Evolutionary conservation across 768 basidiomycete genomes (phyloP).

Genomic region (Chalciporus chontae): DNA sequence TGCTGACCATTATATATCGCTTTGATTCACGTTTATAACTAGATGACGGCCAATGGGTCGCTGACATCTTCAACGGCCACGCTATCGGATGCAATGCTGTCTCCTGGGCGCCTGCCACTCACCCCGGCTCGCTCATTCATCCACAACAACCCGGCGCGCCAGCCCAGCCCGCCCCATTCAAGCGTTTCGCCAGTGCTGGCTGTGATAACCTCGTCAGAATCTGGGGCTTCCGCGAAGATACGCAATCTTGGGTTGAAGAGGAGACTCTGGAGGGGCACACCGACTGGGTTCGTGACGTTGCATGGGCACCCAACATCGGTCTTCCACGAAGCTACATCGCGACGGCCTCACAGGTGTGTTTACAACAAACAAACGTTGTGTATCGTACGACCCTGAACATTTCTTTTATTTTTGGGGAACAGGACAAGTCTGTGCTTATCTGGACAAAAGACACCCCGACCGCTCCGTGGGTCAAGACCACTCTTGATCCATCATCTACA

Average conservation of each 20-base stretch:
- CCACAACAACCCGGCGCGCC: slow-evolving; percentile 49
- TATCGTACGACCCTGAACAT: neutral
- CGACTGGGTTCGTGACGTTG: slow-evolving; percentile 99
- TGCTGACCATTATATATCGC: too few species aligned
- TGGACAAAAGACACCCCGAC: slow-evolving; percentile 85
- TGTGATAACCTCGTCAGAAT: slow-evolving; percentile 95
- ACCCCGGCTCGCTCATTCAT: slow-evolving; percentile 80
- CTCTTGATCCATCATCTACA: slow-evolving; percentile 67
- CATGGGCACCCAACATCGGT: slow-evolving; percentile 97
- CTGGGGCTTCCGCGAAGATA: slow-evolving; percentile 87
- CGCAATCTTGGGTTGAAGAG: slow-evolving; percentile 88
- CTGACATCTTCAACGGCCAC: slow-evolving; percentile 93
- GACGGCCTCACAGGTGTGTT: slow-evolving; percentile 81
- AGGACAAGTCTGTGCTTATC: slow-evolving; percentile 85
- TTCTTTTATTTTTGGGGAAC: neutral
- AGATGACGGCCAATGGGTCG: slow-evolving; percentile 98
- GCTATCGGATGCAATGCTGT: slow-evolving; percentile 96
- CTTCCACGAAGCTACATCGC: slow-evolving; percentile 94
- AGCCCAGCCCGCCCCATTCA: slow-evolving; percentile 54
- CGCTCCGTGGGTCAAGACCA: slow-evolving; percentile 74
- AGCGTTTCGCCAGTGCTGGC: slow-evolving; percentile 92
- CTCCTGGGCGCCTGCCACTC: slow-evolving; percentile 92
- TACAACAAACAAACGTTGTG: neutral
- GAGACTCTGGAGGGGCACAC: slow-evolving; percentile 88
- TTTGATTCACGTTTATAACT: neutral